Evolutionary conservation across 164 flowering plant species (phyloP).

Genomic region (Platanus orientalis): DNA sequence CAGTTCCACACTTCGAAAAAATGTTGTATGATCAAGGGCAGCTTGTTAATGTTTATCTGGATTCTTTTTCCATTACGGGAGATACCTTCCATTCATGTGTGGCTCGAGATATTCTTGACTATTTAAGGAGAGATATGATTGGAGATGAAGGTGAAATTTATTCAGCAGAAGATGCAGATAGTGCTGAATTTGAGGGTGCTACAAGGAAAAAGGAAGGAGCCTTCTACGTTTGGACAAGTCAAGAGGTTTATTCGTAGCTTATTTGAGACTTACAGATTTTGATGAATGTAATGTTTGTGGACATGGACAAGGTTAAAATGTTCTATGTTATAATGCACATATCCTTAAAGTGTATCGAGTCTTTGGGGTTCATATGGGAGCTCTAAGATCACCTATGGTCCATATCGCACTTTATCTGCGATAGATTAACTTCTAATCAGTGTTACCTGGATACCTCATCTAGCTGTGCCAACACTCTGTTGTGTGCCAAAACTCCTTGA

Average conservation of each 20-base stretch:
- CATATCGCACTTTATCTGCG: too few relatives aligned
- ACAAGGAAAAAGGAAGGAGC: slow-evolving; percentile 82
- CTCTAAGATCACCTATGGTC: too few relatives aligned
- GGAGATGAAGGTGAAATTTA: slow-evolving; percentile 79
- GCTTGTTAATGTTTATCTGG: slow-evolving; percentile 72
- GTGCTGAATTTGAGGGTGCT: slow-evolving; percentile 77
- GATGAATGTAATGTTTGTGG: not conserved
- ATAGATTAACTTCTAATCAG: too few relatives aligned
- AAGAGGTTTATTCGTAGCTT: slow-evolving; percentile 48
- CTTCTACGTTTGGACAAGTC: slow-evolving; percentile 80
- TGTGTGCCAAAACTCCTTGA: too few relatives aligned
- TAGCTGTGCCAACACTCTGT: too few relatives aligned
- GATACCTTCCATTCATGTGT: slow-evolving; percentile 52
- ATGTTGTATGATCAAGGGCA: slow-evolving; percentile 99
- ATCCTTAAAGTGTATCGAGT: too few relatives aligned
- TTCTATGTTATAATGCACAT: too few relatives aligned
- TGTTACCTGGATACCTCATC: too few relatives aligned
- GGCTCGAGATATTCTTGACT: slow-evolving; percentile 82
- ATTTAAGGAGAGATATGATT: slow-evolving; percentile 84
- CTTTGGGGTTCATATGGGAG: too few relatives aligned
- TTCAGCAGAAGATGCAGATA: slow-evolving; percentile 99
- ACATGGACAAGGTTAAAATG: not conserved
- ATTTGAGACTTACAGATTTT: not conserved
- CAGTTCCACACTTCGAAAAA: slow-evolving; percentile 99
- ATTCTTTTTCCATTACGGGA: slow-evolving; percentile 64